These are phyloP conservation scores for Salix suchowensis DNA, from an alignment of 345 rosid species.

Conservation along the genomic window DNA sequence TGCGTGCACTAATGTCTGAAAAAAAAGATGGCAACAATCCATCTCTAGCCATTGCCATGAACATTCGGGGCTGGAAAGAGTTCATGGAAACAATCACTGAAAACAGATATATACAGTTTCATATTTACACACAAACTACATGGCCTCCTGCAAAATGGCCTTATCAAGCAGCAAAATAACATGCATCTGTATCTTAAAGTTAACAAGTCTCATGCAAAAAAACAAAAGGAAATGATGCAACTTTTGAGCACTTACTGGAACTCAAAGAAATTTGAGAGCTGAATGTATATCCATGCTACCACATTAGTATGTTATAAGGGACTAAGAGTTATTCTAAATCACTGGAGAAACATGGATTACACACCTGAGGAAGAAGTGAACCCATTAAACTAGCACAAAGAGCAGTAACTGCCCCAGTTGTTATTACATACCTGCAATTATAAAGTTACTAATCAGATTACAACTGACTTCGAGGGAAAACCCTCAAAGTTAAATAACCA, in stretches of 20 bases:
- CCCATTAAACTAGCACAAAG: slow-evolving; percentile 66
- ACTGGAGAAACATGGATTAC: not conserved
- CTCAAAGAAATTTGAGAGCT: not conserved
- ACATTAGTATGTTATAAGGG: not conserved
- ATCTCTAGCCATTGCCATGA: slow-evolving; percentile 96
- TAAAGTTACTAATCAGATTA: slow-evolving; percentile 3
- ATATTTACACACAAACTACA: too few species aligned
- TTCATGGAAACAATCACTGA: not conserved
- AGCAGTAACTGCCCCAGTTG: slow-evolving; percentile 66
- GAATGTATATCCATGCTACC: too few species aligned
- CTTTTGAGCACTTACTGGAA: not conserved
- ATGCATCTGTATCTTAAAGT: not conserved
- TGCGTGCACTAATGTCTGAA: slow-evolving; percentile 52
- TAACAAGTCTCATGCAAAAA: not conserved
- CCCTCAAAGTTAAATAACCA: not conserved
- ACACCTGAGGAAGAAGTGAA: slow-evolving; percentile 62
- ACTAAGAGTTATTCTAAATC: not conserved
- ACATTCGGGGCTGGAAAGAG: slow-evolving; percentile 50
- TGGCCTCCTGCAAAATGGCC: too few species aligned
- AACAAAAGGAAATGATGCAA: not conserved
- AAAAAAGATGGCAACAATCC: slow-evolving; percentile 80
- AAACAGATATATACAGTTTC: not conserved
- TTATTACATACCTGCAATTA: slow-evolving; percentile 44
- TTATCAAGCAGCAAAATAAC: not conserved
- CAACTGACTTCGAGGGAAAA: not conserved